phyloP scores from a whole-genome alignment of 1,284 basidiomycete genomes.

The Sutorius eximius region DNA sequence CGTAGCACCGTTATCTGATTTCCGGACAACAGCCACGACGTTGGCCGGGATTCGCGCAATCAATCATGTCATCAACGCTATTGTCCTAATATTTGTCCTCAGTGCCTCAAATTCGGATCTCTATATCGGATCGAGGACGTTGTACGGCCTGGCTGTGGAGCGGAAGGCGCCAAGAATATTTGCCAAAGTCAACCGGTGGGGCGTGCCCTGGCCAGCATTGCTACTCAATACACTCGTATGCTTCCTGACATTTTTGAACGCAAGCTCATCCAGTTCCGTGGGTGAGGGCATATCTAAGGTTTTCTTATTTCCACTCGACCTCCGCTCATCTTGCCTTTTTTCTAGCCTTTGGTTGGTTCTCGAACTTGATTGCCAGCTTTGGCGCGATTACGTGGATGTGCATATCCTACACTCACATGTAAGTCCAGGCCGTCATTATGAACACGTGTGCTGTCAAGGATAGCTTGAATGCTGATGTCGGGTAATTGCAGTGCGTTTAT shows the following conservation, averaged over 20 bases:
- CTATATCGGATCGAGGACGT: slow-evolving; percentile 51
- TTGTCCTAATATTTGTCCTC: slow-evolving; percentile 57
- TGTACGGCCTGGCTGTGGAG: slow-evolving; percentile 58
- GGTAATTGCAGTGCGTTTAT: slow-evolving; percentile 14
- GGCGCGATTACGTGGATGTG: slow-evolving; percentile 32
- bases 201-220: slow-evolving; percentile 12
- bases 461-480: slow-evolving; percentile 1
- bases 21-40: slow-evolving; percentile 14
- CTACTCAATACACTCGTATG: slow-evolving; percentile 7
- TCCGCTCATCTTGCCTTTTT: slow-evolving; percentile 14
- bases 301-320: slow-evolving; percentile 25
- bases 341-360: slow-evolving; percentile 14
- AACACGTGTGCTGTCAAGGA: slow-evolving; percentile 9
- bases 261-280: slow-evolving; percentile 5
- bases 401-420: slow-evolving; percentile 15
- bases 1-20: slow-evolving; percentile 8
- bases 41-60: slow-evolving; percentile 52
- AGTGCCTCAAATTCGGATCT: slow-evolving; percentile 59
- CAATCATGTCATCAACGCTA: slow-evolving; percentile 62
- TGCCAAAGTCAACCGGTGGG: slow-evolving; percentile 16
- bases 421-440: slow-evolving; percentile 6
- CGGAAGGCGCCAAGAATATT: slow-evolving; percentile 58
- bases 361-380: slow-evolving; percentile 26
- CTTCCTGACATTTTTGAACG: slow-evolving; percentile 15
- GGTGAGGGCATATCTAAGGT: slow-evolving; percentile 7